Percentiles rank a stretch among this genome's conserved stretches.
These are phyloP conservation scores for Pilatotrama ljubarskyi DNA, from an alignment of 768 basidiomycete genomes.

Conservation along the genomic window DNA sequence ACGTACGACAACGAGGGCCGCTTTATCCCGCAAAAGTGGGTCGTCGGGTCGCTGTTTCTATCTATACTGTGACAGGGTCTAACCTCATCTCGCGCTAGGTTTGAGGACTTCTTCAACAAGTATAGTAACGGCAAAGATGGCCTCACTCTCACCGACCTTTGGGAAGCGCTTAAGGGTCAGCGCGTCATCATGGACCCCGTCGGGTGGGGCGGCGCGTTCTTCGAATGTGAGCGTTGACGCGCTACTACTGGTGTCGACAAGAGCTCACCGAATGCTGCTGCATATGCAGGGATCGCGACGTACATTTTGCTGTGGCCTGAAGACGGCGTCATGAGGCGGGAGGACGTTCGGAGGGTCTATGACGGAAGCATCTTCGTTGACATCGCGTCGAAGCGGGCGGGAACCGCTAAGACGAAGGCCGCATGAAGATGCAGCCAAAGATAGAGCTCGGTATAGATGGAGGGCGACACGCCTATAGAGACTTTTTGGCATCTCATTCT, in stretches of 20 bases:
- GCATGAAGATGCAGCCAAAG: not conserved
- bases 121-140: slow-evolving; percentile 30
- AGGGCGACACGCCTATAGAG: no score
- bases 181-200: slow-evolving; percentile 39
- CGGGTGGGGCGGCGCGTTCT: slow-evolving; percentile 37
- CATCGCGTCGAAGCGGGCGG: slow-evolving; percentile 28
- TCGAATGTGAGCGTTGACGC: slow-evolving; percentile 34
- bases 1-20: slow-evolving; percentile 42
- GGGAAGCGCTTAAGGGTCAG: slow-evolving; percentile 37
- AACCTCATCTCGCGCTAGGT: slow-evolving; percentile 17
- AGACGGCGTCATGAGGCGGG: slow-evolving; percentile 41
- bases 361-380: slow-evolving; percentile 43
- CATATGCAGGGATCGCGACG: slow-evolving; percentile 31
- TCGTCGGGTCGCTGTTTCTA: not conserved
- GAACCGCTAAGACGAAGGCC: slow-evolving; percentile 13
- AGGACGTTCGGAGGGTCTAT: slow-evolving; percentile 42
- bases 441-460: no score
- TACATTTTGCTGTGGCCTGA: slow-evolving; percentile 43
- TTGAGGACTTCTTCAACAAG: slow-evolving; percentile 47
- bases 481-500: not conserved
- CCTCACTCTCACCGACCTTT: slow-evolving; percentile 30
- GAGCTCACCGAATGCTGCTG: not conserved
- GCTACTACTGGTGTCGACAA: not conserved
- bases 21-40: slow-evolving; percentile 37
- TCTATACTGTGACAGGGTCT: not conserved